phyloP scores from a whole-genome alignment of 176 grass and related monocot genomes.

The Ampelocalamus luodianensis region DNA sequence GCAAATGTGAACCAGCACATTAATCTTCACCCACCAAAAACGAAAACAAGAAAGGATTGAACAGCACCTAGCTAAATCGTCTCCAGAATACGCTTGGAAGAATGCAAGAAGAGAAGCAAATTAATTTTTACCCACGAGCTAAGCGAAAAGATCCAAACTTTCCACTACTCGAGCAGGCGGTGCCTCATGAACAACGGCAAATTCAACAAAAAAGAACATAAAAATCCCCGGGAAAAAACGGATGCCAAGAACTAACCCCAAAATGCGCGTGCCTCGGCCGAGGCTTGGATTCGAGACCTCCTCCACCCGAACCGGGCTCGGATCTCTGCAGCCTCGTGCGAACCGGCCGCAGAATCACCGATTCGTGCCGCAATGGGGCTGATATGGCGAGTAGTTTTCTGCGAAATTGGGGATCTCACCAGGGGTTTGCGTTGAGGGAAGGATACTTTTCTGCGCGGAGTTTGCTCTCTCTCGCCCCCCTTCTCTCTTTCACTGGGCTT shows the following conservation, averaged over 20 bases:
- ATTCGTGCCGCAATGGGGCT: slow-evolving; percentile 15
- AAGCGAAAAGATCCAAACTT: not conserved
- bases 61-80: not conserved
- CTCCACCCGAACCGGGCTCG: not conserved
- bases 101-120: not conserved
- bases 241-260: slow-evolving; percentile 20
- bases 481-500: not conserved
- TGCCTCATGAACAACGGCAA: not conserved
- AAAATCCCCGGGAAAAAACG: not conserved
- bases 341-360: not conserved
- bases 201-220: not conserved
- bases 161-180: not conserved
- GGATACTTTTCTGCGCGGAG: slow-evolving; percentile 32
- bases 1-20: slow-evolving; percentile 17
- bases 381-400: not conserved
- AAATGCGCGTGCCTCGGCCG: slow-evolving; percentile 9
- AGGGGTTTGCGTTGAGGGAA: slow-evolving; percentile 5
- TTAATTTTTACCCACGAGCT: not conserved
- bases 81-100: not conserved
- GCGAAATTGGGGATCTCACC: slow-evolving; percentile 39
- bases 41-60: not conserved
- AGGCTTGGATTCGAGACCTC: not conserved
- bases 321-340: not conserved
- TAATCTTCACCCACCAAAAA: slow-evolving; percentile 10
- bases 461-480: not conserved